Base-by-base conservation (phyloP, 1,284 basidiomycete species). In the Stereum hirsutum region DNA sequence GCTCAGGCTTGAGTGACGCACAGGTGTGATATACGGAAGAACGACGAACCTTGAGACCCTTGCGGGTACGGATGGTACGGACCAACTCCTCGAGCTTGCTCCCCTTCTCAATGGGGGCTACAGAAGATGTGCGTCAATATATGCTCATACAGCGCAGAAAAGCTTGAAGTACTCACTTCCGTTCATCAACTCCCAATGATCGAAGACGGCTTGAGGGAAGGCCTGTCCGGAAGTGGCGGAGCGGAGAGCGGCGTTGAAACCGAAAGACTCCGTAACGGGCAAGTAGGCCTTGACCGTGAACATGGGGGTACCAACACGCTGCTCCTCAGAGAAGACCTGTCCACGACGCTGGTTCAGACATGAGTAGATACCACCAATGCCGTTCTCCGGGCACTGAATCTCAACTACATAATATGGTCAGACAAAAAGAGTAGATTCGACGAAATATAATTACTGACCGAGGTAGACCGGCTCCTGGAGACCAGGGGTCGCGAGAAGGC, bases 231-330 rank as follows among this genome's bases (percentile, higher is more conserved):
- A 81, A 40, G 95, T 99, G 49, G 88, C 84, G 60, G 84, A 80
- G 59, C 96, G 89, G 45, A 99, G 81, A 56, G 90, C 94, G 57
- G 87, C 92, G 69, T 95, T 98, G 86, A 99, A 99, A 57, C 96
- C 95, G 74, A 99, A 99, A 15, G 95, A 98, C 71, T 98, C 95
- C 66, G 76, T 73, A 68, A 98, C 93, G 61, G 95, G 95, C 43
- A 98, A 75, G 77, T 94, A 96, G 27, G 94, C 94, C 82, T 98
- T 99, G 70, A 99, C 89, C 46, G 91, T 99, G 81, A 95, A 97
- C 93, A 99, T 98, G 50, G 96, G 96, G 20, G 96, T 99, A 73
- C 96, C 95, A 7, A 85, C 74, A 59, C 95, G 77, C 70, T 98
- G 95, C 71, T 99, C 95, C 69, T 99, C 90, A 55, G 84, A 89